Conservation (phyloP, 2,329 filamentous ascomycete species). For the Exophiala calicioides region DNA sequence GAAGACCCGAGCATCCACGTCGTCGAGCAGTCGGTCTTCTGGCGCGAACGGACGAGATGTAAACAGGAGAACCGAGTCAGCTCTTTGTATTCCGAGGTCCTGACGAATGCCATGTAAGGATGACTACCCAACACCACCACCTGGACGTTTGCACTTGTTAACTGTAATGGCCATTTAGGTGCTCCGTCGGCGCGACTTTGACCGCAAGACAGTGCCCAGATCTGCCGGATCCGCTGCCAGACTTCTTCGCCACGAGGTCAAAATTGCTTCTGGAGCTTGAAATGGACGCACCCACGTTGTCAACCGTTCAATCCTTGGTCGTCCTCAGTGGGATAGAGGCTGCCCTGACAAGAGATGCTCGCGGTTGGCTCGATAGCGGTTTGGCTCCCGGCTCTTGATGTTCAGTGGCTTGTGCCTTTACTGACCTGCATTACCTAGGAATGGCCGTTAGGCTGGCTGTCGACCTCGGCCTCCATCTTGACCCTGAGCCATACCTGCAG, state of each 20-base stretch:
- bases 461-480: slow-evolving; percentile 24
- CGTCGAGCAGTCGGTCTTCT: slow-evolving; percentile 24
- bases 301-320: slow-evolving; percentile 31
- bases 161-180: slow-evolving; percentile 7
- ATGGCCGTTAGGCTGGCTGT: slow-evolving; percentile 29
- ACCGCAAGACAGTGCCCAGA: slow-evolving; percentile 12
- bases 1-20: slow-evolving; percentile 30
- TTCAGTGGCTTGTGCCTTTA: neutral
- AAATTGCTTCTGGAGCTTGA: slow-evolving; percentile 32
- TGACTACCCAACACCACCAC: neutral
- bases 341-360: slow-evolving; percentile 28
- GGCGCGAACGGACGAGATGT: slow-evolving; percentile 17
- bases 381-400: neutral
- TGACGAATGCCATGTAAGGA: slow-evolving; percentile 25
- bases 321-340: slow-evolving; percentile 31
- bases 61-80: slow-evolving; percentile 7
- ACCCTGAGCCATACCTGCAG: slow-evolving; percentile 24
- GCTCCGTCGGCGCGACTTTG: slow-evolving; percentile 18
- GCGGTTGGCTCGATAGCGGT: slow-evolving; percentile 34
- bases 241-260: slow-evolving; percentile 30
- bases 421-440: slow-evolving; percentile 11
- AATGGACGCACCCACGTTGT: slow-evolving; percentile 30
- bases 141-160: neutral
- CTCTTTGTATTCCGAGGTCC: slow-evolving; percentile 19
- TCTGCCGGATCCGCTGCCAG: slow-evolving; percentile 22